Base-by-base conservation (phyloP, 2,329 filamentous ascomycete species). In the Didymellaceae sp. region DNA sequence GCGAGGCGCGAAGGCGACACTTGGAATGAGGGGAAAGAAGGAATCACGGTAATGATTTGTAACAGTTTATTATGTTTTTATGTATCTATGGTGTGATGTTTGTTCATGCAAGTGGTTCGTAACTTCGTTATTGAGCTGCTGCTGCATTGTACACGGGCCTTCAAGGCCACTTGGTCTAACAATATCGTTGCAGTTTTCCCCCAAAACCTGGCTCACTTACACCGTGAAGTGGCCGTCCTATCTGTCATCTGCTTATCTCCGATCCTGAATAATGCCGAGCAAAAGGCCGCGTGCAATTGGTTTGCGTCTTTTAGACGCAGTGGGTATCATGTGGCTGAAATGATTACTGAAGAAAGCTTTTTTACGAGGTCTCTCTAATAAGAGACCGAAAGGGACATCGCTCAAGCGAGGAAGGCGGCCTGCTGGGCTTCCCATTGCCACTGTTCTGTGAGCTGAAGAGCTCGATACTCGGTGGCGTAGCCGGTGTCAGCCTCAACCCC, bases 401-500 rank as follows among this genome's bases (percentile, higher is more conserved):
- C 44, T 66, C 57, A 65, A 22, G 62, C 45, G 17, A 18, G 35
- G 18, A 65, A 57, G 20, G 55, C 46, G 16, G 56, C 52, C 33
- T 69, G 62, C 26, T 61, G 55, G 21, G 70, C 66, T 48, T 71
- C 63, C 55, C 62, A 70, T 39, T 71, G 68, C 77, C 77, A 82
- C 51, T 80, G 74, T 54, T 77, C 74, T 20, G 78, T 54, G 54
- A 86, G 67, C 56, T 84, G 79, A 54, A 79, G 73, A 20, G 83
- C 79, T 28, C 84, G 77, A 66, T 86, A 86, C 59, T 84, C 77
- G 38, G 85, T 86, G 2, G 83, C 82, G 79, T 83, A 86, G 2
- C 84, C 85, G 31, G 84, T 77, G 59, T 88, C 85, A n/a, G 70
- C 72, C 66, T 88, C 84, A 21, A 88, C 80, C 9, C 79, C 82